phyloP scores from a whole-genome alignment of 2,329 filamentous ascomycete species.

The Pseudopyrenochaeta lycopersici region DNA sequence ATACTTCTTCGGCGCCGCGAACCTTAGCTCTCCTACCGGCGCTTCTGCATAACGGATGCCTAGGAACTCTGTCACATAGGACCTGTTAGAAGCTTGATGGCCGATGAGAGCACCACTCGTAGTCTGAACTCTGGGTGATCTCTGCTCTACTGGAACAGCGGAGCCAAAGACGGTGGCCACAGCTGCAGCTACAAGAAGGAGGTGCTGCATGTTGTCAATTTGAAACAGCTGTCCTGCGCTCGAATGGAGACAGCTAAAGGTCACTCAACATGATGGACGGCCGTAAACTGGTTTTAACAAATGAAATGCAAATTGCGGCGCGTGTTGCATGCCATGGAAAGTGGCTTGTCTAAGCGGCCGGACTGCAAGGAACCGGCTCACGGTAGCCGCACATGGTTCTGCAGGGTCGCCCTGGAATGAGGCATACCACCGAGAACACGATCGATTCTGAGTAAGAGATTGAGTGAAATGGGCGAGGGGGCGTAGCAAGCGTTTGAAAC shows the following conservation, averaged over 20 bases:
- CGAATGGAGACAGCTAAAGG: neutral
- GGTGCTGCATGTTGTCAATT: constrained; percentile 23
- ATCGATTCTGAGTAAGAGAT: neutral
- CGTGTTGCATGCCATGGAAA: neutral
- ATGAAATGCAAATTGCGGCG: constrained; percentile 7
- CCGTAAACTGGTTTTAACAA: constrained; percentile 3
- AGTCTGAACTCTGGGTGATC: constrained; percentile 26
- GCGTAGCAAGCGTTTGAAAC: constrained; percentile 3
- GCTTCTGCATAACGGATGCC: constrained; percentile 48
- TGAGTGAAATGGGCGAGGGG: constrained; percentile 1
- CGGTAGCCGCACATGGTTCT: neutral
- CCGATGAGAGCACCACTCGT: constrained; percentile 44
- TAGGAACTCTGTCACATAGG: constrained; percentile 42
- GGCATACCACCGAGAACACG: neutral
- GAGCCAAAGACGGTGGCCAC: constrained; percentile 17
- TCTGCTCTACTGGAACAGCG: constrained; percentile 8
- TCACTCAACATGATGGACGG: neutral
- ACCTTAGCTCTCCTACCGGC: constrained; percentile 44
- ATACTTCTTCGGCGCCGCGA: constrained; percentile 40
- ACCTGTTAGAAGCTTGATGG: constrained; percentile 35
- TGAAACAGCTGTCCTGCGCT: constrained; percentile 6
- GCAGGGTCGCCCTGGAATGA: neutral
- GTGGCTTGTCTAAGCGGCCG: too few relatives aligned
- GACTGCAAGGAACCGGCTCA: neutral
- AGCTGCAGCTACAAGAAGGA: constrained; percentile 15